phyloP scores from a whole-genome alignment of 768 basidiomycete species.

The Rhodotorula graminis region DNA sequence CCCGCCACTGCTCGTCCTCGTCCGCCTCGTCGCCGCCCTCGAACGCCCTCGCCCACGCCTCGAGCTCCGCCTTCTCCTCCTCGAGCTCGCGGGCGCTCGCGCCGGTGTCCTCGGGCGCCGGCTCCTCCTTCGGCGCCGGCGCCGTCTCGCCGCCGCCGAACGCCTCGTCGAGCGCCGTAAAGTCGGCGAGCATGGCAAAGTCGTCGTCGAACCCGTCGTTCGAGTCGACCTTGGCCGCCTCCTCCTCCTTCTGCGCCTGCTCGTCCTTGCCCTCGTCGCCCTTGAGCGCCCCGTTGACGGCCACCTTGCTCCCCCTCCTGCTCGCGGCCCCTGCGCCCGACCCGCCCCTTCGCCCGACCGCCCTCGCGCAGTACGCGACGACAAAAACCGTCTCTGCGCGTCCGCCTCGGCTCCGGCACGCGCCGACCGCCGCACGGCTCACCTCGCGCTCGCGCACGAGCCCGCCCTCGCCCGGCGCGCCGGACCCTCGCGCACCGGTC shows the following conservation, averaged over 20 bases:
- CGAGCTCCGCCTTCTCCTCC: neutral
- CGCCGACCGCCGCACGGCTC: constrained; percentile 17
- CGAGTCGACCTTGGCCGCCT: neutral
- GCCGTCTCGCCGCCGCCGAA: constrained; percentile 2
- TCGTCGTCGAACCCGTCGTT: neutral
- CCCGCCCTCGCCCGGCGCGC: neutral
- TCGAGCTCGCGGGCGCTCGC: neutral
- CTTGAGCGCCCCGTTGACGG: no score
- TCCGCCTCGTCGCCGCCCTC: neutral
- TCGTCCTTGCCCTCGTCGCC: neutral
- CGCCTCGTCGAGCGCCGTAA: constrained; percentile 30
- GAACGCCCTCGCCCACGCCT: neutral
- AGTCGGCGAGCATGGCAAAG: constrained; percentile 22
- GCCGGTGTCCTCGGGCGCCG: no score
- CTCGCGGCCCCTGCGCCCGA: neutral
- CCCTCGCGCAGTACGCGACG: neutral
- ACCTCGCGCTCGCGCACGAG: neutral
- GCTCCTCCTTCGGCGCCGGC: neutral
- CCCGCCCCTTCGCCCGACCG: neutral
- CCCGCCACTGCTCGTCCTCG: neutral
- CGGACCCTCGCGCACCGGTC: neutral
- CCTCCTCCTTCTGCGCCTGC: neutral
- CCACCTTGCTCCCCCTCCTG: neutral
- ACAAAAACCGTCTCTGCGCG: neutral
- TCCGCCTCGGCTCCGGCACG: constrained; percentile 2